Percentiles rank a stretch among this genome's conserved stretches.
Evolutionary conservation across 1,284 basidiomycete species (phyloP).

Genomic region (Boletellus deceptivus): DNA sequence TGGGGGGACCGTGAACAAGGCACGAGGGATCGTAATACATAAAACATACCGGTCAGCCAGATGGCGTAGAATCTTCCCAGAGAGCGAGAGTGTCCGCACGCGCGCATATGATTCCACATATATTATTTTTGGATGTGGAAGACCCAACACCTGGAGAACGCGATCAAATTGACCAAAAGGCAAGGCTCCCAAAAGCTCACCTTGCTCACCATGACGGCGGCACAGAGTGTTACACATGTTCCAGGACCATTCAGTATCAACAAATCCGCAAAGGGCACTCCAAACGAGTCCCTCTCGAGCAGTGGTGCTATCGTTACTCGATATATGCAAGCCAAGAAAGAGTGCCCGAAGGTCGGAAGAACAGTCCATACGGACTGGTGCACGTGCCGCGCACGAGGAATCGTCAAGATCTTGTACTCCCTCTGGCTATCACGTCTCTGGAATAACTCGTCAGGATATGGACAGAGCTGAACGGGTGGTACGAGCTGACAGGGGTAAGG

Average conservation of each 20-base stretch:
- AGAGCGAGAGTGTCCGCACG: constrained; percentile 79
- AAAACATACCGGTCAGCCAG: constrained; percentile 75
- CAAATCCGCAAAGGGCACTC: constrained; percentile 63
- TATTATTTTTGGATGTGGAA: constrained; percentile 72
- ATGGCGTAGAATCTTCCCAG: constrained; percentile 76
- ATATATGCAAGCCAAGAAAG: constrained; percentile 58
- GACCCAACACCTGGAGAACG: constrained; percentile 64
- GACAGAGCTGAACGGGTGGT: neutral
- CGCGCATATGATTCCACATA: constrained; percentile 97
- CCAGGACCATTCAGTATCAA: constrained; percentile 94
- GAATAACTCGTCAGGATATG: constrained; percentile 9
- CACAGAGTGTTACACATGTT: constrained; percentile 83
- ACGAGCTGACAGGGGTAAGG: constrained; percentile 18
- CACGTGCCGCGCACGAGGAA: constrained; percentile 85
- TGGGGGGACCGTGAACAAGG: constrained; percentile 29
- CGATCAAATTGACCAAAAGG: neutral
- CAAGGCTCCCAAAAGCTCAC: constrained; percentile 47
- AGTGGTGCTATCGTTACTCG: constrained; percentile 54
- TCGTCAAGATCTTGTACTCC: constrained; percentile 53
- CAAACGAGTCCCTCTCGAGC: constrained; percentile 24
- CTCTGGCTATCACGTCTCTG: constrained; percentile 15
- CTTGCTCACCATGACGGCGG: constrained; percentile 71
- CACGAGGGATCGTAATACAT: neutral
- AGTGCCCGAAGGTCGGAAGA: constrained; percentile 59
- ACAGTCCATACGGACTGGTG: constrained; percentile 76